Conservation (phyloP, 1,284 basidiomycete species). For the Uromyces viciae-fabae region DNA sequence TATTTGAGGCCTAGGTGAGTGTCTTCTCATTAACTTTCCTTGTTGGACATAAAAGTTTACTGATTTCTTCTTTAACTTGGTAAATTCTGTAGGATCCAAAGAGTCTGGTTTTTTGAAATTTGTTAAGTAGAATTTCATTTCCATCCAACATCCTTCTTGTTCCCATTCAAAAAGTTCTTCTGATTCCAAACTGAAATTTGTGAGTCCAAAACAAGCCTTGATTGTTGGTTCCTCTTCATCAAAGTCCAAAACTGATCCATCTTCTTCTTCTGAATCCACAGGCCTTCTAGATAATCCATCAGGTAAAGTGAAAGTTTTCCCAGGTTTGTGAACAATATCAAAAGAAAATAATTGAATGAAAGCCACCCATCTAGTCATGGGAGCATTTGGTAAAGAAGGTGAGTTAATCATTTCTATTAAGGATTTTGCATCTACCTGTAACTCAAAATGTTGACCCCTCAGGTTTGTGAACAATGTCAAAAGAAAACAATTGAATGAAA, state of each 20-base stretch:
- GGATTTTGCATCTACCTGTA: conserved; percentile 29
- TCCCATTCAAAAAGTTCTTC: no score
- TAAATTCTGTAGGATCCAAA: background rate
- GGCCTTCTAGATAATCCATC: conserved; percentile 9
- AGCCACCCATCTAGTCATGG: conserved; percentile 25
- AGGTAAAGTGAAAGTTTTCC: conserved; percentile 24
- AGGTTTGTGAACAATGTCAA: no score
- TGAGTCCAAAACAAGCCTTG: background rate
- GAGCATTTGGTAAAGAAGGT: conserved; percentile 3
- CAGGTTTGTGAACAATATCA: conserved; percentile 23
- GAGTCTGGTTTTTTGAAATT: background rate
- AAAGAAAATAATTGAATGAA: conserved; percentile 36
- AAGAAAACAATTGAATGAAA: no score
- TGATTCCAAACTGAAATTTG: background rate
- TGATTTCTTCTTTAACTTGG: background rate
- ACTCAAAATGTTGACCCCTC: no score
- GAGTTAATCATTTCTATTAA: conserved; percentile 35
- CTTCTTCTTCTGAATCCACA: background rate
- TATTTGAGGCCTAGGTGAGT: background rate
- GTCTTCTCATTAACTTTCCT: background rate
- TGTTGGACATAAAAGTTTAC: background rate
- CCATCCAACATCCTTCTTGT: background rate
- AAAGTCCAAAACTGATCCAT: background rate
- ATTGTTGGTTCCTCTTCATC: background rate
- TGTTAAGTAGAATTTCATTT: background rate